A percentile compares a stretch with the other conserved stretches of the same genome.
Conservation (phyloP, 495 filamentous ascomycete genomes). For the Penicillium ucsense region DNA sequence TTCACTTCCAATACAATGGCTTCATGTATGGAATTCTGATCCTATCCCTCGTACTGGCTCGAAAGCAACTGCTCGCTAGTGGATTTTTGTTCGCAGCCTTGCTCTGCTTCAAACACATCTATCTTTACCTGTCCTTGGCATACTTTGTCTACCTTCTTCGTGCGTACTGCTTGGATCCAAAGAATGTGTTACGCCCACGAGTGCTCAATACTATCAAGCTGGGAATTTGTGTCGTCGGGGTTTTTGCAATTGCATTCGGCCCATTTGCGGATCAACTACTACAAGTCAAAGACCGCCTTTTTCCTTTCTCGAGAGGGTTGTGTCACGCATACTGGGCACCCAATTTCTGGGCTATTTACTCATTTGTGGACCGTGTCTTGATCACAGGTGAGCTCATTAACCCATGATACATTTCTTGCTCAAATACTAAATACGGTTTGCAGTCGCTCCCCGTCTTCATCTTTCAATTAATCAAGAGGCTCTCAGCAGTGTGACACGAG, state of each 20-base stretch:
- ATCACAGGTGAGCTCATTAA: slow-evolving; percentile 54
- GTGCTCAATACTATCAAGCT: slow-evolving; percentile 76
- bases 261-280: slow-evolving; percentile 84
- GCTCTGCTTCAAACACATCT: slow-evolving; percentile 94
- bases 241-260: slow-evolving; percentile 81
- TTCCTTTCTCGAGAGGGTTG: slow-evolving; percentile 86
- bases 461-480: slow-evolving; percentile 63
- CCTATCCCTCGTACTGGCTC: slow-evolving; percentile 71
- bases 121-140: slow-evolving; percentile 90
- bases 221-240: slow-evolving; percentile 54
- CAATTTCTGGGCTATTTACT: slow-evolving; percentile 96
- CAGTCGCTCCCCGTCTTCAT: slow-evolving; percentile 72
- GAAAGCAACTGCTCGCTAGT: slow-evolving; percentile 63
- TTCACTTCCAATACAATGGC: slow-evolving; percentile 99
- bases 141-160: slow-evolving; percentile 91
- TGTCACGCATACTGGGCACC: slow-evolving; percentile 99
- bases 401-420: neutral
- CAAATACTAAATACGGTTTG: slow-evolving; percentile 13
- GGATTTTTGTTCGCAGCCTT: slow-evolving; percentile 76
- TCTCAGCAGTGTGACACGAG: slow-evolving; percentile 79
- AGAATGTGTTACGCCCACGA: slow-evolving; percentile 64
- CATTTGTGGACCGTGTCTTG: slow-evolving; percentile 72
- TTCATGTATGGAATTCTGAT: slow-evolving; percentile 87
- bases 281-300: slow-evolving; percentile 77
- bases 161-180: slow-evolving; percentile 75